These are phyloP conservation scores for Phytophthora constricta DNA, from an alignment of 352 stramenopile genomes.

Conservation along the genomic window DNA sequence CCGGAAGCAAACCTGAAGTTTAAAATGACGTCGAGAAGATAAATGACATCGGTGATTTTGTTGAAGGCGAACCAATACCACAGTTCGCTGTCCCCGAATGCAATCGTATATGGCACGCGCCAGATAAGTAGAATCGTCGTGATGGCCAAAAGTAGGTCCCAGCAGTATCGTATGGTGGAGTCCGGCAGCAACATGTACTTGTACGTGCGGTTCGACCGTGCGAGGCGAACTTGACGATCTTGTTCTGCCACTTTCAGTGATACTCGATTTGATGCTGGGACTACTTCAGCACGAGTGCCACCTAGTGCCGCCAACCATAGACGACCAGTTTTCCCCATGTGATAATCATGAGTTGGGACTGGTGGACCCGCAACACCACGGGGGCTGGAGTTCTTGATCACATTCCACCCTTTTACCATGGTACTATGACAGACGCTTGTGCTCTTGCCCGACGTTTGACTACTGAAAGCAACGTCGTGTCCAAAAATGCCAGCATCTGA, in stretches of 20 bases:
- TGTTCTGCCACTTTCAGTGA: constrained; percentile 64
- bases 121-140: constrained; percentile 66
- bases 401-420: constrained; percentile 30
- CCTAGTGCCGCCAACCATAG: constrained; percentile 27
- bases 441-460: neutral
- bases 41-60: constrained; percentile 53
- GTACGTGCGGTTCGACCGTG: constrained; percentile 33
- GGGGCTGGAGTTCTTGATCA: constrained; percentile 12
- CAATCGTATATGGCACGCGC: constrained; percentile 65
- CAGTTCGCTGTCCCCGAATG: constrained; percentile 51
- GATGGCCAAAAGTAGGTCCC: constrained; percentile 59
- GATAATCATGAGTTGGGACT: constrained; percentile 1
- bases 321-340: constrained; percentile 22
- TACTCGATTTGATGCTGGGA: constrained; percentile 60
- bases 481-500: constrained; percentile 16
- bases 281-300: constrained; percentile 41
- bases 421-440: constrained; percentile 6
- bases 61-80: constrained; percentile 61
- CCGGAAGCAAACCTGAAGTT: constrained; percentile 60
- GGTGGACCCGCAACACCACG: neutral
- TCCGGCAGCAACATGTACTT: constrained; percentile 60
- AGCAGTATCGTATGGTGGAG: constrained; percentile 52
- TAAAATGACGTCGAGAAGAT: constrained; percentile 55
- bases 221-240: constrained; percentile 50
- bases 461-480: constrained; percentile 8